A percentile compares a stretch with the other conserved stretches of the same genome.
Conservation (phyloP, 2,329 filamentous ascomycete species). For the Didymella pomorum region DNA sequence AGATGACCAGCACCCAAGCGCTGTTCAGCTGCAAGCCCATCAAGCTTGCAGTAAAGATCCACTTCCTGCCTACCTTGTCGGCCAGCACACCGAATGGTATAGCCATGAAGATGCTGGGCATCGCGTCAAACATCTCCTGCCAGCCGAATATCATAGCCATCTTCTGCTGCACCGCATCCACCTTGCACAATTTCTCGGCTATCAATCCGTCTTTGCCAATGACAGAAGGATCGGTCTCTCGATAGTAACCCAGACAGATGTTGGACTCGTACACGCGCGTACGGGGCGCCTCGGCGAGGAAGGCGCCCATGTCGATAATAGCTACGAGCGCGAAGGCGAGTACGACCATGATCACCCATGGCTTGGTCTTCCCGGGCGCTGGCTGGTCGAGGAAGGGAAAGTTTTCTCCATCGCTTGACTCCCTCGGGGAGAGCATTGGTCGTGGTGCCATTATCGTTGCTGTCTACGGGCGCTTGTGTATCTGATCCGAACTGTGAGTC, state of each 20-base stretch:
- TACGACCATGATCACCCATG: slow-evolving; percentile 41
- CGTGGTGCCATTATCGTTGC: slow-evolving; percentile 18
- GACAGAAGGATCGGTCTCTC: slow-evolving; percentile 52
- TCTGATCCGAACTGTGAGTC: background rate
- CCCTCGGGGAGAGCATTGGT: slow-evolving; percentile 15
- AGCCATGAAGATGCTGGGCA: slow-evolving; percentile 55
- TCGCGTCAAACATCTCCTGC: slow-evolving; percentile 58
- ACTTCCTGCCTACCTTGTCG: slow-evolving; percentile 58
- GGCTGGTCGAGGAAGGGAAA: slow-evolving; percentile 27
- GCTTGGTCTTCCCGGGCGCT: slow-evolving; percentile 32
- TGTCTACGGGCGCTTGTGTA: background rate
- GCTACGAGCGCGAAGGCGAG: slow-evolving; percentile 54
- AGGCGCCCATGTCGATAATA: slow-evolving; percentile 57
- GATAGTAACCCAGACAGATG: slow-evolving; percentile 57
- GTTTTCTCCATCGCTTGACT: slow-evolving; percentile 31
- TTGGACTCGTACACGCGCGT: slow-evolving; percentile 61
- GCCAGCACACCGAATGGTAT: slow-evolving; percentile 60
- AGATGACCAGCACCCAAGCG: slow-evolving; percentile 46
- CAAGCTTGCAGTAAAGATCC: slow-evolving; percentile 54
- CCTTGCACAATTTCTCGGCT: slow-evolving; percentile 59
- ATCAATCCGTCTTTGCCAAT: slow-evolving; percentile 55
- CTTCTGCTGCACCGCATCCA: slow-evolving; percentile 58
- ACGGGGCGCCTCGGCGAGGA: slow-evolving; percentile 55
- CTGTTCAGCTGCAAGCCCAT: slow-evolving; percentile 51
- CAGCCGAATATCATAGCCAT: slow-evolving; percentile 61